Conservation (phyloP, 202 grass and related monocot species). For the Cymbopogon flexuosus region DNA sequence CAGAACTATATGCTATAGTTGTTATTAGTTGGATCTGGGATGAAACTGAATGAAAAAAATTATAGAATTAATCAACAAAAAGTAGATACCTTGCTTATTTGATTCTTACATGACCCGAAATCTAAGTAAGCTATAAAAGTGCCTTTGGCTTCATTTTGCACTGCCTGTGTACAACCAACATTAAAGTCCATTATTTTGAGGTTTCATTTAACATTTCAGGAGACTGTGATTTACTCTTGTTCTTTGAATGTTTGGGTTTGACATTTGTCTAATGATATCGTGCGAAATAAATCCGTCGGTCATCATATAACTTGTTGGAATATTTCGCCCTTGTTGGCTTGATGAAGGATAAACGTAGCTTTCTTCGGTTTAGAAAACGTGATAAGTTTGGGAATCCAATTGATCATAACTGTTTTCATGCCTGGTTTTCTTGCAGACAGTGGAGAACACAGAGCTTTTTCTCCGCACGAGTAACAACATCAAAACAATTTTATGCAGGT, state of each 20-base stretch:
- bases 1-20: not conserved
- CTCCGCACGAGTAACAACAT: constrained; percentile 68
- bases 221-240: constrained; percentile 10
- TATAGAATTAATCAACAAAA: not conserved
- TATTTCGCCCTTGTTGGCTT: constrained; percentile 1
- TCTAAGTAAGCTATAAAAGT: not conserved
- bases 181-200: not conserved
- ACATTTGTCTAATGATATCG: not conserved
- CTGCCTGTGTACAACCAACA: not conserved
- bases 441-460: constrained; percentile 55
- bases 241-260: not conserved
- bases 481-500: constrained; percentile 73
- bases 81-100: not conserved
- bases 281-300: constrained; percentile 7
- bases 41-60: not conserved
- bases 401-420: constrained; percentile 25
- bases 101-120: not conserved
- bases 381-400: not conserved
- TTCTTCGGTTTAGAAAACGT: not conserved
- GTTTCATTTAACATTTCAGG: not conserved
- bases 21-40: not conserved
- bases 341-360: not conserved
- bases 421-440: constrained; percentile 52
- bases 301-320: constrained; percentile 18
- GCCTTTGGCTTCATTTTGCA: not conserved